Percentiles rank a stretch among this genome's conserved stretches.
These are phyloP conservation scores for Colletotrichum limetticola DNA, from an alignment of 2,329 filamentous ascomycete species.

Conservation along the genomic window DNA sequence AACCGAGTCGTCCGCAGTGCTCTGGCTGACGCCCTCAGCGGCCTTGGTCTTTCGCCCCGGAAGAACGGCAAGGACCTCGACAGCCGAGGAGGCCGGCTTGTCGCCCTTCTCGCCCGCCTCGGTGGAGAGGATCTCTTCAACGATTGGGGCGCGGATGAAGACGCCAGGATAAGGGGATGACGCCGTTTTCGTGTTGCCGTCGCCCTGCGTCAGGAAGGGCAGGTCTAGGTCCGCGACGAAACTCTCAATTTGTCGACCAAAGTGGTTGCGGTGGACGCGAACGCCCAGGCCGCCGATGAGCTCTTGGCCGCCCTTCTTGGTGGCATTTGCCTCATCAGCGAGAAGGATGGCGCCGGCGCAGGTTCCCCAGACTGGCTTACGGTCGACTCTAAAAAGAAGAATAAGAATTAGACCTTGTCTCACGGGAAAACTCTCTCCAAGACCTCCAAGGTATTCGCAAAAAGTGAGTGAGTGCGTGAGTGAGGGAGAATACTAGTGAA, in stretches of 20 bases:
- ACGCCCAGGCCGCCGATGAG: conserved; percentile 93
- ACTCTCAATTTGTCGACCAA: conserved; percentile 91
- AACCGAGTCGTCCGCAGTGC: conserved; percentile 53
- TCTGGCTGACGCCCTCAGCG: conserved; percentile 47
- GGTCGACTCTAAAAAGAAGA: conserved; percentile 65
- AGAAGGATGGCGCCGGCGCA: conserved; percentile 95
- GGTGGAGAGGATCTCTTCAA: conserved; percentile 78
- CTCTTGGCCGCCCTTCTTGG: conserved; percentile 91
- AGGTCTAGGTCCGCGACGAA: conserved; percentile 82
- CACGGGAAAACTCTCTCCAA: background rate
- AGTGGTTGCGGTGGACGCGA: conserved; percentile 92
- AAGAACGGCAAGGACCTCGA: conserved; percentile 64
- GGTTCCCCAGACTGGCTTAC: conserved; percentile 93
- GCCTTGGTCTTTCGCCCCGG: conserved; percentile 52
- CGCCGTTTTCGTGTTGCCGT: conserved; percentile 35
- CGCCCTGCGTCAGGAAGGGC: conserved; percentile 68
- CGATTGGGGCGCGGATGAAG: conserved; percentile 94
- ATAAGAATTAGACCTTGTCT: background rate
- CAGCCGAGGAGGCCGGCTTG: conserved; percentile 42
- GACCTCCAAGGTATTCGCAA: background rate
- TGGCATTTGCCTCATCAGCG: conserved; percentile 86
- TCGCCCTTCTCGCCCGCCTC: conserved; percentile 34
- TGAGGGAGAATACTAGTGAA: background rate
- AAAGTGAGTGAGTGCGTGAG: background rate
- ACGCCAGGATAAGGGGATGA: conserved; percentile 77